These are phyloP conservation scores for Cucurbita ficifolia DNA, from an alignment of 306 rosid species.

Conservation along the genomic window DNA sequence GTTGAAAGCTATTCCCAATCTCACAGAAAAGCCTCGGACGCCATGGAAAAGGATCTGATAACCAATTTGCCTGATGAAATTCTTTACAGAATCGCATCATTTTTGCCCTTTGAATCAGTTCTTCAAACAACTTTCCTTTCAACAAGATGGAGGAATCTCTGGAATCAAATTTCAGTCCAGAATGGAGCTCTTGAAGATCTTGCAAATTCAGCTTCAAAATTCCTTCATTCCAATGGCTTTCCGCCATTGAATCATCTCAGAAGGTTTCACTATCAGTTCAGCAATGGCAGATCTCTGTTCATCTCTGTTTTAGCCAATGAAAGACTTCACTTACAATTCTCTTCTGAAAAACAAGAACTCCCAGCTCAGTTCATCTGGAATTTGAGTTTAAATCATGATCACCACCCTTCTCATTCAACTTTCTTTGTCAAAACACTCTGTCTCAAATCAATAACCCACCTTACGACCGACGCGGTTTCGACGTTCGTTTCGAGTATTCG, in stretches of 20 bases:
- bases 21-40: neutral
- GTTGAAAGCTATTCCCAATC: neutral
- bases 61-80: slow-evolving; percentile 29
- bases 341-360: slow-evolving; percentile 18
- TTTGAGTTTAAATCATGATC: slow-evolving; percentile 15
- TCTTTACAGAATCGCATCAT: slow-evolving; percentile 38
- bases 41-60: slow-evolving; percentile 5
- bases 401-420: slow-evolving; percentile 17
- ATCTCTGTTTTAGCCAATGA: slow-evolving; percentile 37
- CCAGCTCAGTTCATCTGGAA: slow-evolving; percentile 23
- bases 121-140: slow-evolving; percentile 51
- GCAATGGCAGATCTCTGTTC: slow-evolving; percentile 14
- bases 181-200: slow-evolving; percentile 23
- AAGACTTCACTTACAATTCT: slow-evolving; percentile 45
- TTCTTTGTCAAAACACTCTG: slow-evolving; percentile 41
- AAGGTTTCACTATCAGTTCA: slow-evolving; percentile 37
- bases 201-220: slow-evolving; percentile 15
- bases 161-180: slow-evolving; percentile 32
- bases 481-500: slow-evolving; percentile 32
- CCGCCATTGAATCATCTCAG: slow-evolving; percentile 44
- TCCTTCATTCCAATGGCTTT: slow-evolving; percentile 27
- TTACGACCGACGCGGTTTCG: slow-evolving; percentile 30
- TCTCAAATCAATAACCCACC: slow-evolving; percentile 41
- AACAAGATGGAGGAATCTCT: slow-evolving; percentile 44
- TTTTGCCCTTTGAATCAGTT: slow-evolving; percentile 51